Conservation (phyloP, 2,329 filamentous ascomycete species). For the Alternaria sp. region DNA sequence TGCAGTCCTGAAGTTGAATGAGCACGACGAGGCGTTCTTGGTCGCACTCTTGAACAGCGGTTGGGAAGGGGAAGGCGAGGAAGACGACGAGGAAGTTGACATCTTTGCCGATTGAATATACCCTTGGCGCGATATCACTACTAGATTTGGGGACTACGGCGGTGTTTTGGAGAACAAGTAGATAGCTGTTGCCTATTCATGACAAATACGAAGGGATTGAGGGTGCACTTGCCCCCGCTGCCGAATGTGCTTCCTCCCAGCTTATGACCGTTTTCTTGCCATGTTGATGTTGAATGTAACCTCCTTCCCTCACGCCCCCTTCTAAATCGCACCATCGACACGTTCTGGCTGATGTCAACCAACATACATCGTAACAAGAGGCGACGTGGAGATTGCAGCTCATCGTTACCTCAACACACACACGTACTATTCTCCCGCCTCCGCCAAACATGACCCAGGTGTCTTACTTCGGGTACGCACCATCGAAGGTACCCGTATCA, state of each 20-base stretch:
- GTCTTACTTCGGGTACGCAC: background rate
- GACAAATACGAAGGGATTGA: rapidly evolving
- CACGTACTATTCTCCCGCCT: background rate
- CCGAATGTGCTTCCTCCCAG: background rate
- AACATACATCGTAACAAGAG: background rate
- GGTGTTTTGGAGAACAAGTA: background rate
- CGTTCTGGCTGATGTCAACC: background rate
- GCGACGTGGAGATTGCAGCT: background rate
- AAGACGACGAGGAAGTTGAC: background rate
- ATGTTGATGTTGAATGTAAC: background rate
- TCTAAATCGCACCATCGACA: background rate
- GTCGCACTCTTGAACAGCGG: background rate
- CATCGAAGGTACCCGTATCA: background rate
- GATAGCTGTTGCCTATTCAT: background rate
- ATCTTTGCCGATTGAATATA: background rate
- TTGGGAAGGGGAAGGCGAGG: background rate
- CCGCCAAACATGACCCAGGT: background rate
- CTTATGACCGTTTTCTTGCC: background rate
- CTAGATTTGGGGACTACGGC: background rate
- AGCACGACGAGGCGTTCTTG: background rate
- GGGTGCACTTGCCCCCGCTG: background rate
- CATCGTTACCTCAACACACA: background rate
- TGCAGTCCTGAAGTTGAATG: background rate
- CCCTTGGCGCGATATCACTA: background rate
- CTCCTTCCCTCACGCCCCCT: background rate